phyloP scores from a whole-genome alignment of 805 yeast species.

The Zygosaccharomyces rouxii region DNA sequence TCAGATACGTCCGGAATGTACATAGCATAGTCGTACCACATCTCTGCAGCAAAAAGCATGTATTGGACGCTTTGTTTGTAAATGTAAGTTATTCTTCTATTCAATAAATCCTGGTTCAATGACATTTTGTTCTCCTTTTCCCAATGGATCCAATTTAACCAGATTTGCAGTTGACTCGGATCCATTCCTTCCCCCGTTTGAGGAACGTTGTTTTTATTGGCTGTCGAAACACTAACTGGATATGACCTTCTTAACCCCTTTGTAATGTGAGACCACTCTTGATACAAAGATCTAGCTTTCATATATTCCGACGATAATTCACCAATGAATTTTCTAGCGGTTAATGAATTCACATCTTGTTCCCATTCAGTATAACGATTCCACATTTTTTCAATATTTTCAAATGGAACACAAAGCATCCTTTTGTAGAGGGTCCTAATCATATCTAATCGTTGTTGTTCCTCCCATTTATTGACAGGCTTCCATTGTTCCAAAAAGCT shows the following conservation, averaged over 20 bases:
- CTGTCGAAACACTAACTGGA: constrained; percentile 26
- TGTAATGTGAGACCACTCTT: constrained; percentile 62
- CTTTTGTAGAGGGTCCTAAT: constrained; percentile 68
- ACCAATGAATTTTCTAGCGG: constrained; percentile 79
- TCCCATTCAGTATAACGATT: constrained; percentile 77
- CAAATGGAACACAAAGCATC: constrained; percentile 70
- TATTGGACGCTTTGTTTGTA: constrained; percentile 57
- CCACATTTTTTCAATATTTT: constrained; percentile 76
- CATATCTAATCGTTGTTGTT: constrained; percentile 72
- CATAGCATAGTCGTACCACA: constrained; percentile 41
- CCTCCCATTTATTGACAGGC: constrained; percentile 78
- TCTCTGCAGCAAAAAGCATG: constrained; percentile 31
- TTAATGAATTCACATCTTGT: constrained; percentile 62
- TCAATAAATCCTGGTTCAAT: constrained; percentile 45
- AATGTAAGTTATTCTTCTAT: constrained; percentile 62
- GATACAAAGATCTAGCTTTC: constrained; percentile 75
- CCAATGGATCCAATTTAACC: constrained; percentile 77
- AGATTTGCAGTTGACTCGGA: constrained; percentile 42
- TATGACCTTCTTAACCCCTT: constrained; percentile 43
- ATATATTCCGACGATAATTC: constrained; percentile 81
- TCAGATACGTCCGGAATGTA: constrained; percentile 20
- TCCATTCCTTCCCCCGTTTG: constrained; percentile 17
- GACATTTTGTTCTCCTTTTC: constrained; percentile 70
- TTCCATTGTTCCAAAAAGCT: constrained; percentile 73
- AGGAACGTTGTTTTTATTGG: constrained; percentile 29